Percentiles rank a stretch among this genome's conserved stretches.
Conservation (phyloP, 495 filamentous ascomycete genomes). For the Penicillium macrosclerotiorum region DNA sequence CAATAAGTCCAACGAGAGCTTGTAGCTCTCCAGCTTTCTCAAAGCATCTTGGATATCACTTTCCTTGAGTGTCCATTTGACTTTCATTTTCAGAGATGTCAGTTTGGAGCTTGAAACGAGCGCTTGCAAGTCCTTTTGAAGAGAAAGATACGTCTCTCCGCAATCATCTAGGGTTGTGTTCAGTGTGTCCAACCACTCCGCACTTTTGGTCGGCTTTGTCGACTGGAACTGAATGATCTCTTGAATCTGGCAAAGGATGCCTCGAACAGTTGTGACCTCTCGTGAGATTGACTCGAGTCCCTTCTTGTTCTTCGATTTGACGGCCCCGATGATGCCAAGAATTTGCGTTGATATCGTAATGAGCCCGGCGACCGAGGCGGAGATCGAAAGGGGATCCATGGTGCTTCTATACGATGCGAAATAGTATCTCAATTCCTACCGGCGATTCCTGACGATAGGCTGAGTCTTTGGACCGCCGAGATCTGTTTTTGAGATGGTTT, state of each 20-base stretch:
- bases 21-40: slow-evolving; percentile 7
- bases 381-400: slow-evolving; percentile 8
- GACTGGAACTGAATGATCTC: slow-evolving; percentile 8
- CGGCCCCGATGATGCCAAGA: neutral
- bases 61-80: slow-evolving; percentile 6
- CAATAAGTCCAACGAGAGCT: slow-evolving; percentile 1
- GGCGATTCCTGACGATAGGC: no score
- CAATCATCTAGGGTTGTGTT: slow-evolving; percentile 1
- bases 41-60: slow-evolving; percentile 3
- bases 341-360: slow-evolving; percentile 8
- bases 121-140: slow-evolving; percentile 1
- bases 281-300: neutral
- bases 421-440: no score
- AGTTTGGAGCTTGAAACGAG: neutral
- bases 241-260: slow-evolving; percentile 8
- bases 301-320: slow-evolving; percentile 8
- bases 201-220: slow-evolving; percentile 1
- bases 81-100: neutral
- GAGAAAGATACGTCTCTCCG: slow-evolving; percentile 2
- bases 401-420: no score
- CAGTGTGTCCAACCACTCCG: slow-evolving; percentile 9
- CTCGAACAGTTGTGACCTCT: slow-evolving; percentile 1
- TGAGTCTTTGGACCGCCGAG: no score
- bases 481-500: neutral
- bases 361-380: slow-evolving; percentile 5